phyloP scores from a whole-genome alignment of 805 yeast genomes.

The Grigorovia humatica region DNA sequence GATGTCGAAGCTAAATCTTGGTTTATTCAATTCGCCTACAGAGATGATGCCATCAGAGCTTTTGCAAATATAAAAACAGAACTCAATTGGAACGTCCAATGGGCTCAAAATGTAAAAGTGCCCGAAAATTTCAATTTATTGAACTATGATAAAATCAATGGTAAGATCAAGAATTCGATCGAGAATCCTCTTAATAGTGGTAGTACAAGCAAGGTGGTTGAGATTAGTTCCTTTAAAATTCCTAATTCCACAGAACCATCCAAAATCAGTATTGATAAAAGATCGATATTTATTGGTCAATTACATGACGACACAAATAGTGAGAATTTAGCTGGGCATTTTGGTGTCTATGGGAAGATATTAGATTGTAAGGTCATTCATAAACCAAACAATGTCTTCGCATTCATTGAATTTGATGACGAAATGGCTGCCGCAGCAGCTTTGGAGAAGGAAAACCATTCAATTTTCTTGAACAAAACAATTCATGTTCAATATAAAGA shows the following conservation, averaged over 20 bases:
- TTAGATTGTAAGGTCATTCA: slow-evolving; percentile 44
- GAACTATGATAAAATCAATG: background rate
- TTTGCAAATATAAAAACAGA: slow-evolving; percentile 56
- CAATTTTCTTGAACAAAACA: slow-evolving; percentile 59
- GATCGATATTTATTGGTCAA: slow-evolving; percentile 73
- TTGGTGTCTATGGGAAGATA: slow-evolving; percentile 58
- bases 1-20: slow-evolving; percentile 33
- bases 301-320: slow-evolving; percentile 45
- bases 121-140: slow-evolving; percentile 29
- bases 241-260: background rate
- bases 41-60: slow-evolving; percentile 84
- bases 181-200: background rate
- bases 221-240: background rate
- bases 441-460: slow-evolving; percentile 75
- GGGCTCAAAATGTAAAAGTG: slow-evolving; percentile 77
- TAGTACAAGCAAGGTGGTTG: background rate
- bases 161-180: background rate
- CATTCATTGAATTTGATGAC: slow-evolving; percentile 55
- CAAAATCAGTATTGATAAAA: slow-evolving; percentile 46
- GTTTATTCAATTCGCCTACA: slow-evolving; percentile 68
- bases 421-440: slow-evolving; percentile 79
- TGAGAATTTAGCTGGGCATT: slow-evolving; percentile 46
- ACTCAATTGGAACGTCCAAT: slow-evolving; percentile 52
- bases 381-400: slow-evolving; percentile 48
- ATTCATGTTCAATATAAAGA: slow-evolving; percentile 83